These are phyloP conservation scores for Naganishia cerealis DNA, from an alignment of 1,284 basidiomycete species.

Conservation along the genomic window DNA sequence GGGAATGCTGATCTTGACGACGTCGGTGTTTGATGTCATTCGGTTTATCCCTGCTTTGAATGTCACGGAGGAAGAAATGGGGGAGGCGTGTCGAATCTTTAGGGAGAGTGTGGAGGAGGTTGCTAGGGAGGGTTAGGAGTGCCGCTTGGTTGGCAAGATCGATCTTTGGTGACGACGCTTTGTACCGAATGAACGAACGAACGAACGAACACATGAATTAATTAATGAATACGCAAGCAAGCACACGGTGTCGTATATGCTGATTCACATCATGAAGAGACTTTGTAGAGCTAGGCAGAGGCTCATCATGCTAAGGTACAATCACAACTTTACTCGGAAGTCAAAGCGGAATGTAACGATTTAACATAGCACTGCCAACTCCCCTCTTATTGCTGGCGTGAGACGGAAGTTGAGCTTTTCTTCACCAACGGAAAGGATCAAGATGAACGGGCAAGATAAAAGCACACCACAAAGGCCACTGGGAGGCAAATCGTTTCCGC, in stretches of 20 bases:
- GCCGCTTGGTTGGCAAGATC: neutral
- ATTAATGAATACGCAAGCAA: too few species aligned
- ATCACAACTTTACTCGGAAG: too few species aligned
- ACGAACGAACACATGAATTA: too few species aligned
- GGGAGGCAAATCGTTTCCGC: too few species aligned
- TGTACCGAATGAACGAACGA: too few species aligned
- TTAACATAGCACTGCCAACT: too few species aligned
- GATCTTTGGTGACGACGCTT: neutral
- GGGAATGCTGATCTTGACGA: constrained; percentile 67
- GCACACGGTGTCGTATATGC: too few species aligned
- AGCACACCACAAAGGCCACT: neutral
- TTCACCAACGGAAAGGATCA: neutral
- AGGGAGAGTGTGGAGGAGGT: constrained; percentile 65
- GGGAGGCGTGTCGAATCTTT: constrained; percentile 64
- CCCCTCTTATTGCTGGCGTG: too few species aligned
- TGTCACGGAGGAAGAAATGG: constrained; percentile 65
- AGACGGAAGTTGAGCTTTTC: too few species aligned
- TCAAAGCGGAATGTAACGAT: neutral
- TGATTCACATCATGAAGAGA: too few species aligned
- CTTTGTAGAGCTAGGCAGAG: too few species aligned
- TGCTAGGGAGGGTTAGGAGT: constrained; percentile 58
- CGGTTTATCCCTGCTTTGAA: constrained; percentile 72
- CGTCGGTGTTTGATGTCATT: constrained; percentile 54
- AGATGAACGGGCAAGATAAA: neutral
- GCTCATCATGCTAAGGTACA: too few species aligned